Conservation (phyloP, 768 basidiomycete species). For the Tephrocybe sp. region DNA sequence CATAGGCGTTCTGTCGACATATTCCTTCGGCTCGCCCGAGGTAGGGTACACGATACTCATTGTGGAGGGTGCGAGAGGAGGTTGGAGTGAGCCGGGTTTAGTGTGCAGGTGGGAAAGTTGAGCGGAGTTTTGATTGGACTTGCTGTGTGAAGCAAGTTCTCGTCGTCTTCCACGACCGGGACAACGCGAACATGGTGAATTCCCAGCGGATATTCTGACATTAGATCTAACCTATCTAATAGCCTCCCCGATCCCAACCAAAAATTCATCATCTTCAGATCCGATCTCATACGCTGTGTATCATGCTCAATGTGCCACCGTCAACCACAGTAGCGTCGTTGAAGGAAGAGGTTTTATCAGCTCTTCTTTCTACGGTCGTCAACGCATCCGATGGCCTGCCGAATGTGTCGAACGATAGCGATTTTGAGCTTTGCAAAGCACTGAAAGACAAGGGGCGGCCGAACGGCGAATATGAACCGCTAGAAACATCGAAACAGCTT, state of each 20-base stretch:
- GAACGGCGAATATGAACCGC: constrained; percentile 49
- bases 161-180: constrained; percentile 11
- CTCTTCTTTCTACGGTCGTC: constrained; percentile 54
- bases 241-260: constrained; percentile 53
- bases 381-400: constrained; percentile 30
- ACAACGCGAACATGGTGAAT: no score
- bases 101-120: constrained; percentile 20
- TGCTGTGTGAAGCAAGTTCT: no score
- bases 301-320: constrained; percentile 56
- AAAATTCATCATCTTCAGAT: constrained; percentile 68
- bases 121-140: constrained; percentile 26
- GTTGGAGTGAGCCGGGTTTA: constrained; percentile 20
- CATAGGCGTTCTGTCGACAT: constrained; percentile 64
- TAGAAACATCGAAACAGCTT: constrained; percentile 41
- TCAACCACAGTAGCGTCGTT: constrained; percentile 53
- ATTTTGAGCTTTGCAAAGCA: constrained; percentile 62
- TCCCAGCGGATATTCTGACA: no score
- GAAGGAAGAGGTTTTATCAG: constrained; percentile 62
- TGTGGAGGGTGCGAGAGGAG: constrained; percentile 22
- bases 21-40: constrained; percentile 44
- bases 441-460: constrained; percentile 51
- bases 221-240: neutral
- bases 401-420: constrained; percentile 25
- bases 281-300: constrained; percentile 70
- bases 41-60: constrained; percentile 57